phyloP scores from a whole-genome alignment of 2,329 filamentous ascomycete species.

The Xylaria sp. region DNA sequence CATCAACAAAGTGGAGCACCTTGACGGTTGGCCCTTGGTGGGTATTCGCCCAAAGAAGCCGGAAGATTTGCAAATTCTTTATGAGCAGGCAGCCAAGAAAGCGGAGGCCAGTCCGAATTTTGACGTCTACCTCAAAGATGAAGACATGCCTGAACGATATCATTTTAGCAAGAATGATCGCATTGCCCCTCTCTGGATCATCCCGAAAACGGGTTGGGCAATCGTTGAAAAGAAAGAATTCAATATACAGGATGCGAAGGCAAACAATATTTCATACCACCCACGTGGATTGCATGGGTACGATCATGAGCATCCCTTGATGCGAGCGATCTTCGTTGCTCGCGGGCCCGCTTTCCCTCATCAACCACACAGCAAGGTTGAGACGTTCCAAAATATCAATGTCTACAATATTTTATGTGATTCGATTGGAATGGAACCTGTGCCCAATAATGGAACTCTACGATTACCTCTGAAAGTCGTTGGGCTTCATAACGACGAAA shows the following conservation, averaged over 20 bases:
- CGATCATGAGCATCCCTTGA: constrained; percentile 92
- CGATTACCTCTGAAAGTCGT: constrained; percentile 73
- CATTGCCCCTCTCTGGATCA: constrained; percentile 94
- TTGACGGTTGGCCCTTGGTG: constrained; percentile 93
- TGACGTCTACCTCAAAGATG: constrained; percentile 86
- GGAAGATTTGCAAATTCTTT: constrained; percentile 72
- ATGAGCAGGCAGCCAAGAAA: constrained; percentile 69
- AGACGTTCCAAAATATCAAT: constrained; percentile 90
- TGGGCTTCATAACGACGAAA: constrained; percentile 66
- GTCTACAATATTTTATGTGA: constrained; percentile 97
- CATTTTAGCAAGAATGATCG: constrained; percentile 89
- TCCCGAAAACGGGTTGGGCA: constrained; percentile 92
- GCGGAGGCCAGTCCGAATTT: constrained; percentile 73
- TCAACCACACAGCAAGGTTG: constrained; percentile 79
- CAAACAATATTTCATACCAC: constrained; percentile 74
- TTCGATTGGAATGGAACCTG: constrained; percentile 77
- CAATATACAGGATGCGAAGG: constrained; percentile 73
- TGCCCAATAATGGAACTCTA: constrained; percentile 88
- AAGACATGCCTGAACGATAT: constrained; percentile 91
- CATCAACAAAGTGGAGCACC: constrained; percentile 78
- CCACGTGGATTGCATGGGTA: constrained; percentile 93
- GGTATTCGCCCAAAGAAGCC: constrained; percentile 83
- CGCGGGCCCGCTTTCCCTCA: constrained; percentile 93
- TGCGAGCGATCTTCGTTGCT: constrained; percentile 95
- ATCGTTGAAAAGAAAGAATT: constrained; percentile 86